Evolutionary conservation across 495 filamentous ascomycete genomes (phyloP).

Genomic region (Hyaloscypha variabilis): DNA sequence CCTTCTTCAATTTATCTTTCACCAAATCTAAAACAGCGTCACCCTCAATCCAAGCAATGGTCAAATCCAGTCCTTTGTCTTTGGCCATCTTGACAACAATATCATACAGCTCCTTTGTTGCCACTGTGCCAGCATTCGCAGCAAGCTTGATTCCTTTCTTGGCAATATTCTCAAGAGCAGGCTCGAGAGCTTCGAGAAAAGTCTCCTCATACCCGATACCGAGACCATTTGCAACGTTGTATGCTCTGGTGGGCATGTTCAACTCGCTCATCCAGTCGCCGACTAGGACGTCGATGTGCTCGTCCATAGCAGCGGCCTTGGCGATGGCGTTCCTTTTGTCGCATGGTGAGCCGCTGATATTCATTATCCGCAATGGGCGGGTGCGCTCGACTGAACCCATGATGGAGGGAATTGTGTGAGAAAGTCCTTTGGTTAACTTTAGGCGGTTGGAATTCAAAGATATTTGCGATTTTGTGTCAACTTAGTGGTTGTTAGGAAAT

Average conservation of each 20-base stretch:
- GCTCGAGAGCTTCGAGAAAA: slow-evolving; percentile 55
- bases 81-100: slow-evolving; percentile 47
- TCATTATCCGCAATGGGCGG: not conserved
- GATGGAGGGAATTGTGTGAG: not conserved
- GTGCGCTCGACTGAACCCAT: not conserved
- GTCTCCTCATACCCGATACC: slow-evolving; percentile 45
- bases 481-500: no score
- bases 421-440: no score
- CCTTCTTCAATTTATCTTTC: slow-evolving; percentile 5
- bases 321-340: slow-evolving; percentile 10
- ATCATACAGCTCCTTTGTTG: slow-evolving; percentile 50
- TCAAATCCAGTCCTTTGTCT: slow-evolving; percentile 28
- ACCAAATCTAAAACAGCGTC: slow-evolving; percentile 35
- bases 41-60: slow-evolving; percentile 50
- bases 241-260: slow-evolving; percentile 28
- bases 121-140: slow-evolving; percentile 60
- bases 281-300: slow-evolving; percentile 52
- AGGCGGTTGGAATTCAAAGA: no score
- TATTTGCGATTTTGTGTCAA: no score
- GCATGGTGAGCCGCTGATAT: slow-evolving; percentile 8
- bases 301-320: slow-evolving; percentile 42
- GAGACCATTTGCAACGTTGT: slow-evolving; percentile 1
- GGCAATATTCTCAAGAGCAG: slow-evolving; percentile 52
- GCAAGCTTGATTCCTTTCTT: slow-evolving; percentile 56
- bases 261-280: slow-evolving; percentile 57